phyloP scores from a whole-genome alignment of 441 rosid species.

The Biscutella laevigata region DNA sequence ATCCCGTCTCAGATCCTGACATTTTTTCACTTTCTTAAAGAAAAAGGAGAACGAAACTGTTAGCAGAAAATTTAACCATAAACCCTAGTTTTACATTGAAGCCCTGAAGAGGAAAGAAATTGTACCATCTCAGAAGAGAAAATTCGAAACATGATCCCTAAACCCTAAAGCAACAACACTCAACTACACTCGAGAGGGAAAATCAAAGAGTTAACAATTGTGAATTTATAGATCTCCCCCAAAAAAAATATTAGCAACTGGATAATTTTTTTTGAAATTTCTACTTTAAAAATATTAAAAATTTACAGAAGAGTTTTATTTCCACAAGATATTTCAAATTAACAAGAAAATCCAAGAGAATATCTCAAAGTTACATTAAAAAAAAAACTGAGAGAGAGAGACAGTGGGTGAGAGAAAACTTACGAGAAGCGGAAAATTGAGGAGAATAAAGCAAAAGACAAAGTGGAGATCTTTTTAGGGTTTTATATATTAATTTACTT shows the following conservation, averaged over 20 bases:
- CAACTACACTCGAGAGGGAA: not conserved
- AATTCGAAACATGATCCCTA: not conserved
- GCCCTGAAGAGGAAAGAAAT: not conserved
- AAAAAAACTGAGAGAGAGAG: conserved; percentile 11
- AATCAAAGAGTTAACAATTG: not conserved
- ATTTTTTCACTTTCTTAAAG: conserved; percentile 22
- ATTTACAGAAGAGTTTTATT: no score
- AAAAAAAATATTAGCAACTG: not conserved
- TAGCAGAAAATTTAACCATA: conserved; percentile 6
- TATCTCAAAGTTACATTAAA: not conserved
- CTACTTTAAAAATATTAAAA: no score
- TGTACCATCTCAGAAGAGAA: conserved; percentile 10
- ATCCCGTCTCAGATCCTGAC: conserved; percentile 70
- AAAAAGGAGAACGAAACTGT: not conserved
- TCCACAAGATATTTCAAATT: no score
- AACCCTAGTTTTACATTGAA: conserved; percentile 14
- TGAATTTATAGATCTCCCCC: not conserved
- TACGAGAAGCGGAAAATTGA: conserved; percentile 33
- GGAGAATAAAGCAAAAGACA: conserved; percentile 16
- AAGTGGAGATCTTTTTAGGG: no score
- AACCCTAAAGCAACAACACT: not conserved
- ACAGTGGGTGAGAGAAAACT: conserved; percentile 28
- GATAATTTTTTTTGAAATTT: no score
- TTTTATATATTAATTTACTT: no score
- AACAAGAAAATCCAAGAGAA: conserved; percentile 19